Evolutionary conservation across 2,329 filamentous ascomycete species (phyloP).

Genomic region (Penicillium sp.): DNA sequence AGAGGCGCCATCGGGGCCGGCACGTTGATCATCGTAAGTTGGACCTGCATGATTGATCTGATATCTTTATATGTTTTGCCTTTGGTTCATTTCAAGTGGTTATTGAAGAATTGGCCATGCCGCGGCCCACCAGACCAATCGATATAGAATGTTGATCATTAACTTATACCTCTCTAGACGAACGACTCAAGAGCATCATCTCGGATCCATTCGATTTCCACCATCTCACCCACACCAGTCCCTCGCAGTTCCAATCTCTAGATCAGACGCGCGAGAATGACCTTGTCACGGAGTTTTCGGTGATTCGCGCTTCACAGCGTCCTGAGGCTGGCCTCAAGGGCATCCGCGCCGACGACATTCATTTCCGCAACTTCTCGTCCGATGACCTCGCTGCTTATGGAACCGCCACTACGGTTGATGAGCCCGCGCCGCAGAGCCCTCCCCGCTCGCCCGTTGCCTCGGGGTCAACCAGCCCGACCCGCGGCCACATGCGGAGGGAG

Average conservation of each 20-base stretch:
- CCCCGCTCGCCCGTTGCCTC: slow-evolving; percentile 33
- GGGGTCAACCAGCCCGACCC: slow-evolving; percentile 26
- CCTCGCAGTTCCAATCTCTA: slow-evolving; percentile 55
- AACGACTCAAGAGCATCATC: slow-evolving; percentile 52
- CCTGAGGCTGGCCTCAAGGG: slow-evolving; percentile 53
- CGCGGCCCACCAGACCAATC: neutral
- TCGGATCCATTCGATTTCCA: slow-evolving; percentile 67
- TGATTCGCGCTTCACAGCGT: slow-evolving; percentile 55
- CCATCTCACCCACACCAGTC: slow-evolving; percentile 62
- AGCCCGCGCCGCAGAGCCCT: slow-evolving; percentile 30
- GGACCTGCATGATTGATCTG: neutral
- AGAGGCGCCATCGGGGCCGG: slow-evolving; percentile 36
- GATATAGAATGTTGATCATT: neutral
- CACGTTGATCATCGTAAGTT: slow-evolving; percentile 41
- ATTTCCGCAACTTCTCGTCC: slow-evolving; percentile 37
- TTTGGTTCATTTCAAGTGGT: neutral
- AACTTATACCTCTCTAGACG: slow-evolving; percentile 28
- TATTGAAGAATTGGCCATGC: neutral
- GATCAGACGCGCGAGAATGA: slow-evolving; percentile 54
- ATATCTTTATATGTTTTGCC: neutral
- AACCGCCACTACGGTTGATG: slow-evolving; percentile 26
- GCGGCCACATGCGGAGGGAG: slow-evolving; percentile 27
- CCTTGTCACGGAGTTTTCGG: slow-evolving; percentile 56
- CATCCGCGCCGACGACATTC: slow-evolving; percentile 54
- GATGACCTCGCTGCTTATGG: slow-evolving; percentile 31